Percentiles rank a stretch among this genome's conserved stretches.
These are phyloP conservation scores for Penicillium mononematosum DNA, from an alignment of 495 filamentous ascomycete genomes.

Conservation along the genomic window DNA sequence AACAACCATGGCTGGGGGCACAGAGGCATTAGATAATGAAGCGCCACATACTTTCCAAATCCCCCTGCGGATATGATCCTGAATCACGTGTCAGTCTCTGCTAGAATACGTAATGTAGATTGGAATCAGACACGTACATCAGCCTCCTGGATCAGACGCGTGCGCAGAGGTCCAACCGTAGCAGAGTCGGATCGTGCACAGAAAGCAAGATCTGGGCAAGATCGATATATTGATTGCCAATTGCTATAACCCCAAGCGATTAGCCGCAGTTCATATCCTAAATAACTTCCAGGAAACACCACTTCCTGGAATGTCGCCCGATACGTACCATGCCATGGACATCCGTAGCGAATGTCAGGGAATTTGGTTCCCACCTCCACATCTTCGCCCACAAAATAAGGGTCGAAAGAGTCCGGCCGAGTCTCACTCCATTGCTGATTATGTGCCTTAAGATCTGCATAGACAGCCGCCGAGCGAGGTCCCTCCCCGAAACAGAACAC, in stretches of 20 bases:
- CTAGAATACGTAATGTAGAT: neutral
- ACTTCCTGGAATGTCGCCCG: too few relatives aligned
- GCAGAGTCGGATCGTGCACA: constrained; percentile 25
- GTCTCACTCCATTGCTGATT: constrained; percentile 24
- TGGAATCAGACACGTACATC: constrained; percentile 19
- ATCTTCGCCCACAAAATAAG: constrained; percentile 24
- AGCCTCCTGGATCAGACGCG: constrained; percentile 17
- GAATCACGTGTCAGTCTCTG: neutral
- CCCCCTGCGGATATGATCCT: constrained; percentile 26
- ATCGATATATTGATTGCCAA: constrained; percentile 26
- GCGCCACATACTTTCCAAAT: constrained; percentile 29
- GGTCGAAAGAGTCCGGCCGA: constrained; percentile 26
- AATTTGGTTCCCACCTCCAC: constrained; percentile 20
- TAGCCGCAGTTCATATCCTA: neutral
- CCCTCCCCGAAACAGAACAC: constrained; percentile 24
- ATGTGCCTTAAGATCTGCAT: constrained; percentile 19
- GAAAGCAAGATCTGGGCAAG: constrained; percentile 22
- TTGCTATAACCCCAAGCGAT: constrained; percentile 14
- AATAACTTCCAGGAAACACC: fast-evolving
- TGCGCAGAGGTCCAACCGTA: constrained; percentile 22
- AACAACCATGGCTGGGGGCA: constrained; percentile 28
- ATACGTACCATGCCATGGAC: constrained; percentile 26
- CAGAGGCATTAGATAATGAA: constrained; percentile 25
- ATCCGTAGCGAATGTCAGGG: constrained; percentile 27
- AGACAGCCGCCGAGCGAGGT: constrained; percentile 20